Base-by-base conservation (phyloP, 768 basidiomycete species). In the Dictyophora rubrovolvata region DNA sequence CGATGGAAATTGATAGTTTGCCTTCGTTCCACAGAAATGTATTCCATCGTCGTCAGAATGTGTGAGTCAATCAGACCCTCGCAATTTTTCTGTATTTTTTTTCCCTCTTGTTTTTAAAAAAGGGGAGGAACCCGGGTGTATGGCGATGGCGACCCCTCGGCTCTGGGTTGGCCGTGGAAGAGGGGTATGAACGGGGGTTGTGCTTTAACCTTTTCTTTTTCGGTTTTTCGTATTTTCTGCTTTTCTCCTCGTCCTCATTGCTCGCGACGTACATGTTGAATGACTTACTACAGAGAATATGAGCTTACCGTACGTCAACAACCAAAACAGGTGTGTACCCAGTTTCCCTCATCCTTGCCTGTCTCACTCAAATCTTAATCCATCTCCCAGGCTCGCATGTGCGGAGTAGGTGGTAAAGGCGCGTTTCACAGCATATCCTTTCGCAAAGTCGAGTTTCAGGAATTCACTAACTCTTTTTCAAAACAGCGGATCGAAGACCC, bases 401-500 rank as follows among this genome's bases (percentile, higher is more conserved):
- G 89, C 64, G 89, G 89, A 56, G 86, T 92, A 10, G 89, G 92
- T 48, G 89, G 90, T 64, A 83, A 84, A 77, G 80, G 82, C 81
- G 63, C 65, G 63, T 68, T 14, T 22, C 54, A 28, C 62, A 61
- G 33, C 55, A 42, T 55, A 20, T n/a, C 21, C 35, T n/a, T 36
- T 21, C 37, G 10, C 18, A 28, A 55, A 16, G 35, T 59, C 18
- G 8, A 33, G 20, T 18, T 21, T 28, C 28, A 55, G 28, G 20
- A 55, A 42, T 35, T 36, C 42, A 56, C 52, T 49, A 59, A 55
- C 42, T 34, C 36, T 33, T 18, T 53, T 34, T 57, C 20, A 12
- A n/a, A 59, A 54, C 73, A 88, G 93, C 91, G 57, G 94, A 95
- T 78, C 81, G 93, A n/a, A 79, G 93, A 37, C 93, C 94, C 1